A percentile compares a stretch with the other conserved stretches of the same genome.
phyloP scores from a whole-genome alignment of 306 rosid species.

The Cicer arietinum region DNA sequence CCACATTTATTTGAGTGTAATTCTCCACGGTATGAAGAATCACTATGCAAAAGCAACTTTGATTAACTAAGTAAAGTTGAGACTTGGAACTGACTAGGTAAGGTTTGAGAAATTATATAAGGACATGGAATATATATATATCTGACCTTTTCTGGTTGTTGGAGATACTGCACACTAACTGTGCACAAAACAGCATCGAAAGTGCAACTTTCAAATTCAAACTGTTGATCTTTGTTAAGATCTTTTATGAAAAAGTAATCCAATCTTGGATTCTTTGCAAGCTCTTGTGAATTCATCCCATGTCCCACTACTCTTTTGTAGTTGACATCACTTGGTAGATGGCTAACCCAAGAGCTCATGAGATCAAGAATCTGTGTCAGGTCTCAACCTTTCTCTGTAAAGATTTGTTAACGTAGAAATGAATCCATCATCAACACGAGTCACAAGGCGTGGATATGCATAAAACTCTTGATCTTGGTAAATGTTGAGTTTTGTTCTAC shows the following conservation, averaged over 20 bases:
- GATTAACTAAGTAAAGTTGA: not conserved
- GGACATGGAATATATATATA: not conserved
- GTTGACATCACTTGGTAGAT: conserved; percentile 67
- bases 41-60: no score
- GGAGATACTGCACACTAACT: conserved; percentile 92
- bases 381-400: conserved; percentile 65
- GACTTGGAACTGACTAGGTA: not conserved
- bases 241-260: conserved; percentile 81
- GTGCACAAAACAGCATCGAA: conserved; percentile 86
- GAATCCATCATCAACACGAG: conserved; percentile 79
- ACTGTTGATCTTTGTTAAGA: conserved; percentile 72
- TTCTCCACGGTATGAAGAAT: no score
- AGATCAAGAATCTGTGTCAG: conserved; percentile 67
- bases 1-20: no score
- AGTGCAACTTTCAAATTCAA: conserved; percentile 60
- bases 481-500: conserved; percentile 69
- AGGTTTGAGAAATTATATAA: not conserved
- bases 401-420: conserved; percentile 69
- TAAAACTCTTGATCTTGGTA: conserved; percentile 75
- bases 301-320: conserved; percentile 79
- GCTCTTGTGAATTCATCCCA: conserved; percentile 86
- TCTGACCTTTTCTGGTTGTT: conserved; percentile 88
- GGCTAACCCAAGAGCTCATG: conserved; percentile 95
- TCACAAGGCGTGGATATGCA: conserved; percentile 75
- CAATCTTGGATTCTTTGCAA: conserved; percentile 68